Evolutionary conservation across 1,284 basidiomycete species (phyloP).

Genomic region (Meira miltonrushii): DNA sequence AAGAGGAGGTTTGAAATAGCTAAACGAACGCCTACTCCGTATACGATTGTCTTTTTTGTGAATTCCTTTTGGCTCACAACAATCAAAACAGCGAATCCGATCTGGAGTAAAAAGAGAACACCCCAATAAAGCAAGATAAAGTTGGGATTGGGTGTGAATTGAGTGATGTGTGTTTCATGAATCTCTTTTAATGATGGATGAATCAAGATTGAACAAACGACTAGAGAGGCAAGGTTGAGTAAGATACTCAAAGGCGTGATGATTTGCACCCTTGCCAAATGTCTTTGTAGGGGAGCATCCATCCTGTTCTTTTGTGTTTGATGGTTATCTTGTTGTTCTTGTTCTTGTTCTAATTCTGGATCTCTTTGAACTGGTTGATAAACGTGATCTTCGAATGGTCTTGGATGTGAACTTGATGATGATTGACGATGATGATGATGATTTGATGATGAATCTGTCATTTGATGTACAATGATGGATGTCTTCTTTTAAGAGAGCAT

Average conservation of each 20-base stretch:
- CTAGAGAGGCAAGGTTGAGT: conserved; percentile 7
- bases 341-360: not conserved
- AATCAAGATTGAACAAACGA: conserved; percentile 9
- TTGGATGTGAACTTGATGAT: not conserved
- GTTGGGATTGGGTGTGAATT: conserved; percentile 65
- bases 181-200: conserved; percentile 17
- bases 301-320: not conserved
- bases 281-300: not conserved
- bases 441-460: too few species aligned
- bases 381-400: conserved; percentile 11
- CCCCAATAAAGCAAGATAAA: conserved; percentile 66
- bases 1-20: conserved; percentile 76
- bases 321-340: not conserved
- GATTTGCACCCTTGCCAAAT: conserved; percentile 8
- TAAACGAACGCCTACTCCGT: conserved; percentile 71
- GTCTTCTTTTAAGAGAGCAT: too few species aligned
- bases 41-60: conserved; percentile 60
- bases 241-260: conserved; percentile 12
- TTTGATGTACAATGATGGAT: too few species aligned
- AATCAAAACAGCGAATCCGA: conserved; percentile 75
- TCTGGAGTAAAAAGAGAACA: conserved; percentile 57
- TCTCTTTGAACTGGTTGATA: conserved; percentile 10
- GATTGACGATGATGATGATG: too few species aligned
- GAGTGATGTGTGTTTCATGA: conserved; percentile 59
- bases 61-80: conserved; percentile 67